Conservation (phyloP, 2,329 filamentous ascomycete genomes). For the Proliferodiscus dingleyae region DNA sequence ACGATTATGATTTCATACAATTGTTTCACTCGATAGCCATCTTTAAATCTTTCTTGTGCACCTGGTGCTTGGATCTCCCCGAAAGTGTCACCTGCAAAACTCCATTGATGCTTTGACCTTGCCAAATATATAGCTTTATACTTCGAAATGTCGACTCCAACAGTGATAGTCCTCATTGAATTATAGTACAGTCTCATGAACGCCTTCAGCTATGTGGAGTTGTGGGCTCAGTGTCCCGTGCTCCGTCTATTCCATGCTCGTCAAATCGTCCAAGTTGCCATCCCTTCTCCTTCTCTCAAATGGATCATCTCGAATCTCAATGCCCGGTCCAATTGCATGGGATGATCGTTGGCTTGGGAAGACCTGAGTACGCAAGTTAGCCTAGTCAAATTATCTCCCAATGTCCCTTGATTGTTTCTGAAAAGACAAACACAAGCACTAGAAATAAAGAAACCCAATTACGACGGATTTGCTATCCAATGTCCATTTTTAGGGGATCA, state of each 20-base stretch:
- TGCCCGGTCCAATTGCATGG: slow-evolving; percentile 70
- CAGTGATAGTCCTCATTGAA: background rate
- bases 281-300: slow-evolving; percentile 37
- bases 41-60: too few species aligned
- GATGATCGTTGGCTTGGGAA: slow-evolving; percentile 24
- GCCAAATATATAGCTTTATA: too few species aligned
- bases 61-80: too few species aligned
- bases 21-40: too few species aligned
- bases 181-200: slow-evolving; percentile 19
- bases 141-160: too few species aligned
- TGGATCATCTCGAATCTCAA: slow-evolving; percentile 70
- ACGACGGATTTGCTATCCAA: too few species aligned
- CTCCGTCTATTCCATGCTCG: slow-evolving; percentile 38
- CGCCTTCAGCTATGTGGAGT: slow-evolving; percentile 23
- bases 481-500: background rate
- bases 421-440: background rate
- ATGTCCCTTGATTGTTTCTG: background rate
- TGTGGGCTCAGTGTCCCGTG: background rate
- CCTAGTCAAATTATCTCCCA: background rate
- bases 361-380: slow-evolving; percentile 20
- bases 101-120: background rate
- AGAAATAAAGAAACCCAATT: background rate
- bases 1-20: too few species aligned
- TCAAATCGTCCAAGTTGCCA: slow-evolving; percentile 60
- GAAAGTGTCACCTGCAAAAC: background rate